Conservation (phyloP, 2,329 filamentous ascomycete genomes). For the Ampelomyces quisqualis region DNA sequence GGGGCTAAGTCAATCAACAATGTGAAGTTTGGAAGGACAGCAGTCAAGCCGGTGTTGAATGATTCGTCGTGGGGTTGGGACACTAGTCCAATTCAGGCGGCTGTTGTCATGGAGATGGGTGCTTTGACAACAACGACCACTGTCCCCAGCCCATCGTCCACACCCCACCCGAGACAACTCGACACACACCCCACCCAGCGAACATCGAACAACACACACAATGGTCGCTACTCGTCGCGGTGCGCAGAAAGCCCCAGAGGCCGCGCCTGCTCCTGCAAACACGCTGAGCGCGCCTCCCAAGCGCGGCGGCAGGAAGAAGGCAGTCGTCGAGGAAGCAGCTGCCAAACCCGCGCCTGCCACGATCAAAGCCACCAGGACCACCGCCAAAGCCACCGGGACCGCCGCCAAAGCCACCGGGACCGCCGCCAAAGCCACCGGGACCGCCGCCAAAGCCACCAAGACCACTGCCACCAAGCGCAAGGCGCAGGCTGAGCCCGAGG, state of each 20-base stretch:
- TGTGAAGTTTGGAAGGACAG: too few relatives aligned
- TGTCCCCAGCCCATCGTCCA: slow-evolving; percentile 12
- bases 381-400: slow-evolving; percentile 22
- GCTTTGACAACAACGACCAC: slow-evolving; percentile 29
- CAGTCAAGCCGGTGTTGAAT: too few relatives aligned
- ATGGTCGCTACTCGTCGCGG: slow-evolving; percentile 40
- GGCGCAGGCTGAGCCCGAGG: slow-evolving; percentile 21
- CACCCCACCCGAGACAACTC: slow-evolving; percentile 13
- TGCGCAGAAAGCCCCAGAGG: slow-evolving; percentile 28
- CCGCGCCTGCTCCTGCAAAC: slow-evolving; percentile 21
- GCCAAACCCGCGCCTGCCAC: slow-evolving; percentile 18
- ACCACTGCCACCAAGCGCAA: slow-evolving; percentile 24
- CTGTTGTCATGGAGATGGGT: slow-evolving; percentile 21
- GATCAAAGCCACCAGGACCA: slow-evolving; percentile 21
- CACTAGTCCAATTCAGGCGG: neutral
- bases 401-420: too few relatives aligned
- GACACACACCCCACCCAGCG: slow-evolving; percentile 10
- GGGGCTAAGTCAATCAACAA: neutral
- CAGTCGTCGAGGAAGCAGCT: slow-evolving; percentile 19
- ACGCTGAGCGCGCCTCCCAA: slow-evolving; percentile 39
- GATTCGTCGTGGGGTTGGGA: neutral
- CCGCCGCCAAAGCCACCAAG: slow-evolving; percentile 21
- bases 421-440: slow-evolving; percentile 21
- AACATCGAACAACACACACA: slow-evolving; percentile 20
- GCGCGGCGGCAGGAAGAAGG: slow-evolving; percentile 33